Evolutionary conservation across 1,284 basidiomycete genomes (phyloP).

Genomic region (Leucoagaricus sp.): DNA sequence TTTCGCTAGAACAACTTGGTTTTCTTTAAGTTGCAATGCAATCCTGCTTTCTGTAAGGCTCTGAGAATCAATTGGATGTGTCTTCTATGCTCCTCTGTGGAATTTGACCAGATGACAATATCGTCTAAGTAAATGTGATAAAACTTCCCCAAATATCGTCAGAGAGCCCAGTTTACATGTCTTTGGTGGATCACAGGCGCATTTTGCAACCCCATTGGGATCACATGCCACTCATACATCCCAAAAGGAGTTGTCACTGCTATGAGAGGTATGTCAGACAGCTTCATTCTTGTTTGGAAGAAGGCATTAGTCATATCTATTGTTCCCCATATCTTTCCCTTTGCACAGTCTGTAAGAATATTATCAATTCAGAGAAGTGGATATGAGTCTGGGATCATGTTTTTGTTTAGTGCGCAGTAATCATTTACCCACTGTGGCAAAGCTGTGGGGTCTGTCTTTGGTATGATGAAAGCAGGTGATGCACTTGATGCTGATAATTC

Average conservation of each 20-base stretch:
- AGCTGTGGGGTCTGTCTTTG: constrained; percentile 34
- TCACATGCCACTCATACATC: constrained; percentile 40
- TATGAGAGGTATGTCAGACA: constrained; percentile 34
- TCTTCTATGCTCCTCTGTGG: constrained; percentile 33
- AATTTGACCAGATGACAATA: constrained; percentile 41
- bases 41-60: constrained; percentile 16
- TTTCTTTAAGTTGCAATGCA: constrained; percentile 27
- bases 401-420: constrained; percentile 34
- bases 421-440: constrained; percentile 41
- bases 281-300: constrained; percentile 38
- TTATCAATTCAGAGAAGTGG: constrained; percentile 38
- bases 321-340: constrained; percentile 32
- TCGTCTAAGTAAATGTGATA: constrained; percentile 45
- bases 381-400: constrained; percentile 33
- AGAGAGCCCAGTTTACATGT: constrained; percentile 31
- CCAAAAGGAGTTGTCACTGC: constrained; percentile 39
- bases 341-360: constrained; percentile 30
- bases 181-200: constrained; percentile 36
- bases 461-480: constrained; percentile 37
- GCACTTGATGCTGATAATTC: constrained; percentile 26
- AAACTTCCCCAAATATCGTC: constrained; percentile 31
- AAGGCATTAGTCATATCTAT: constrained; percentile 44
- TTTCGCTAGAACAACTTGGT: constrained; percentile 25
- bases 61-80: constrained; percentile 27
- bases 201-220: constrained; percentile 40